Conservation (phyloP, 352 stramenopile genomes). For the Aphanomyces euteiches region DNA sequence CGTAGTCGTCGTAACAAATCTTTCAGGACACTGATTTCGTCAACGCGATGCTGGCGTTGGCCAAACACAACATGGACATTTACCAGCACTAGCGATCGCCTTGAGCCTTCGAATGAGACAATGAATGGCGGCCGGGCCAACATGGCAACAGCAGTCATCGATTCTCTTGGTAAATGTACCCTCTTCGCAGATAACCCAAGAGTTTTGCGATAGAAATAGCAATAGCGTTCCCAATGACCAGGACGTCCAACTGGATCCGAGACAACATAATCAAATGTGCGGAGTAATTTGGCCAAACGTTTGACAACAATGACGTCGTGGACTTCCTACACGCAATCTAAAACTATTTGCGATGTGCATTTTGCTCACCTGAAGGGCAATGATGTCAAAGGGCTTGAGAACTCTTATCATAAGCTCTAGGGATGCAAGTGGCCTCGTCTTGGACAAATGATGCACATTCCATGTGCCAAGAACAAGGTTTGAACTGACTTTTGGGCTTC, state of each 20-base stretch:
- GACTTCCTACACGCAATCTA: slow-evolving; percentile 40
- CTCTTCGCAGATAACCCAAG: slow-evolving; percentile 31
- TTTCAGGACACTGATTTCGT: slow-evolving; percentile 44
- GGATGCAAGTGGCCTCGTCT: slow-evolving; percentile 38
- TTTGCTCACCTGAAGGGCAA: slow-evolving; percentile 47
- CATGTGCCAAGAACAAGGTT: slow-evolving; percentile 53
- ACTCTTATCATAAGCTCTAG: slow-evolving; percentile 49
- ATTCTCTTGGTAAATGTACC: slow-evolving; percentile 31
- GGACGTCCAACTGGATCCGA: slow-evolving; percentile 41
- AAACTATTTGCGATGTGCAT: slow-evolving; percentile 1
- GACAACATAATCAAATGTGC: slow-evolving; percentile 55
- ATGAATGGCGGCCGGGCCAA: slow-evolving; percentile 48
- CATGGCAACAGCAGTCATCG: slow-evolving; percentile 13
- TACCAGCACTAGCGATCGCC: slow-evolving; percentile 40
- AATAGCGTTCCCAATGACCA: slow-evolving; percentile 43
- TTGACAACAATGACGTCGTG: slow-evolving; percentile 61
- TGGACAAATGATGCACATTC: slow-evolving; percentile 74
- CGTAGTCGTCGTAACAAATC: slow-evolving; percentile 34
- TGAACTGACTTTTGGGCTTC: too few species aligned
- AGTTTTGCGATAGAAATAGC: slow-evolving; percentile 45
- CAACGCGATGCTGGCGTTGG: slow-evolving; percentile 32
- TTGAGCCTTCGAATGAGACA: slow-evolving; percentile 40
- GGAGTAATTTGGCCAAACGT: slow-evolving; percentile 49
- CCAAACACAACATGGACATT: slow-evolving; percentile 55
- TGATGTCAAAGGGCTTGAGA: slow-evolving; percentile 58